Percentiles rank a stretch among this genome's conserved stretches.
Evolutionary conservation across 2,329 filamentous ascomycete species (phyloP).

Genomic region (Microsporum ferrugineum): DNA sequence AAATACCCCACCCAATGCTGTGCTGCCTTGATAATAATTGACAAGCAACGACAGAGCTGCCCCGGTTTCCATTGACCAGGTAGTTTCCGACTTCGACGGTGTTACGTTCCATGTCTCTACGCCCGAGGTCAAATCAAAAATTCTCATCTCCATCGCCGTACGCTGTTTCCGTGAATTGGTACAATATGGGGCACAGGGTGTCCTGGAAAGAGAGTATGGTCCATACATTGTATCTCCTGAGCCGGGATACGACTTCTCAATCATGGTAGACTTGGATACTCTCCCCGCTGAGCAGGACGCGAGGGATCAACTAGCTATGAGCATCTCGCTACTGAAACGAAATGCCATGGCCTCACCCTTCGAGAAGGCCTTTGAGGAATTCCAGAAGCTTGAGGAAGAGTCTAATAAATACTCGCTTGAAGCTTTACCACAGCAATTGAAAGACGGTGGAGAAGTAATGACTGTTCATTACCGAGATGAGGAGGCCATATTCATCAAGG

Average conservation of each 20-base stretch:
- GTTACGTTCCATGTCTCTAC: slow-evolving; percentile 98
- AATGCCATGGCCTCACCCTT: slow-evolving; percentile 99
- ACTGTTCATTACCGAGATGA: slow-evolving; percentile 97
- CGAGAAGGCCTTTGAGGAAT: slow-evolving; percentile 90
- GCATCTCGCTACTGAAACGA: slow-evolving; percentile 85
- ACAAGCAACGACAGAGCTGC: slow-evolving; percentile 51
- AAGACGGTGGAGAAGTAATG: slow-evolving; percentile 85
- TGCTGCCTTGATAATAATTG: slow-evolving; percentile 24
- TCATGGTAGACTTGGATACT: slow-evolving; percentile 77
- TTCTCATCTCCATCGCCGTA: slow-evolving; percentile 87
- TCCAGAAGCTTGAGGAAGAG: slow-evolving; percentile 73
- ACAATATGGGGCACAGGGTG: slow-evolving; percentile 80
- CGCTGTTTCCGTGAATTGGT: slow-evolving; percentile 90
- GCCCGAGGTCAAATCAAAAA: slow-evolving; percentile 84
- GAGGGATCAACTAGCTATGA: slow-evolving; percentile 72
- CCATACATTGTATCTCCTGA: slow-evolving; percentile 80
- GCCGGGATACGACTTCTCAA: slow-evolving; percentile 89
- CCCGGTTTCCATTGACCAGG: slow-evolving; percentile 87
- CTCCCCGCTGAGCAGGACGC: slow-evolving; percentile 76
- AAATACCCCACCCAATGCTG: slow-evolving; percentile 20
- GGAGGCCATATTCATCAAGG: slow-evolving; percentile 98
- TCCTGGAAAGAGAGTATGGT: slow-evolving; percentile 90
- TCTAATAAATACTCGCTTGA: slow-evolving; percentile 88
- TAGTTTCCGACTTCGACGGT: slow-evolving; percentile 97
- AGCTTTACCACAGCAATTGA: slow-evolving; percentile 79